Evolutionary conservation across 345 rosid species (phyloP).

Genomic region (Gossypium bickii): DNA sequence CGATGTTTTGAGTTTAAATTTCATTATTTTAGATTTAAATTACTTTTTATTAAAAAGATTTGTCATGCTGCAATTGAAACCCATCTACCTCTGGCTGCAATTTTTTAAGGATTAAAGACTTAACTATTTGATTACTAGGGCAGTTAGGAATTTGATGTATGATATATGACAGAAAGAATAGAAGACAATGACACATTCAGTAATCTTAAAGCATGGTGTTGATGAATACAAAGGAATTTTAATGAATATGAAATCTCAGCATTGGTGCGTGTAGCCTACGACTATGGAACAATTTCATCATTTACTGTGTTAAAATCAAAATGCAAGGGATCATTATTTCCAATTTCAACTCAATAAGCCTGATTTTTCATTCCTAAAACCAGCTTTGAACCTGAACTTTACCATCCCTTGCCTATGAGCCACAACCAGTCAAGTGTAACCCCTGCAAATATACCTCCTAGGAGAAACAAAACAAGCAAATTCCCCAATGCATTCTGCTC

Average conservation of each 20-base stretch:
- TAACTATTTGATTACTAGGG: too few relatives aligned
- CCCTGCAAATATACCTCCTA: constrained; percentile 54
- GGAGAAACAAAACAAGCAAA: constrained; percentile 50
- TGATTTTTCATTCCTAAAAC: not conserved
- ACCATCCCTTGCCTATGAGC: constrained; percentile 71
- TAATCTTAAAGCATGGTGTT: not conserved
- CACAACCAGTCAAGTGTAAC: constrained; percentile 58
- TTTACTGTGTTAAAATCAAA: too few relatives aligned
- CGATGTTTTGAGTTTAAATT: too few relatives aligned
- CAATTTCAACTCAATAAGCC: not conserved
- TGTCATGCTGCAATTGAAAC: too few relatives aligned
- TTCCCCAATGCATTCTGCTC: constrained; percentile 71
- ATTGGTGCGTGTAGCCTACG: not conserved
- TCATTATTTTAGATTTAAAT: too few relatives aligned
- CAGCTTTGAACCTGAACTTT: constrained; percentile 1
- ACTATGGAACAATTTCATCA: not conserved
- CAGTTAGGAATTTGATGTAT: not conserved
- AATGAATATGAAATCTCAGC: not conserved
- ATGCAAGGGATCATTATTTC: not conserved
- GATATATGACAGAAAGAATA: not conserved
- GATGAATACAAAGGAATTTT: too few relatives aligned
- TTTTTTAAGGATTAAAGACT: too few relatives aligned
- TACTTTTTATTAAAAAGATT: too few relatives aligned
- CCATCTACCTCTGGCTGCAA: too few relatives aligned
- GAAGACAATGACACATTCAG: not conserved